Conservation (phyloP, 345 rosid genomes). For the Camelina sativa region DNA sequence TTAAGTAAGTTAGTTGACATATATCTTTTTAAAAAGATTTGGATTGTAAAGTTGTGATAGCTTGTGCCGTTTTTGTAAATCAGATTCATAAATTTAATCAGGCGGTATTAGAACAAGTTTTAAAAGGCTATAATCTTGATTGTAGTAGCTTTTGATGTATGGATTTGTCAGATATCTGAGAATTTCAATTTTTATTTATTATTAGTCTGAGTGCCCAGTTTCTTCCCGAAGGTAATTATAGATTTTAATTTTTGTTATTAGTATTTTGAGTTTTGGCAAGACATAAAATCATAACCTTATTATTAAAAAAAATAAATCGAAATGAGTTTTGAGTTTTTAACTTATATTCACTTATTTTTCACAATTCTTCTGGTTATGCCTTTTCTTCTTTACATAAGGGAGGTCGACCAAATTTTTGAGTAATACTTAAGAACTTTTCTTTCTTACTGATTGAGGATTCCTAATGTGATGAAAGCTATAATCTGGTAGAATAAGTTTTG, state of each 20-base stretch:
- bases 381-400: too few species aligned
- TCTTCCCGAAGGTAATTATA: background rate
- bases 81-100: conserved; percentile 30
- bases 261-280: background rate
- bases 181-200: background rate
- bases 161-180: conserved; percentile 15
- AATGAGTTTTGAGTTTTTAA: too few species aligned
- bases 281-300: too few species aligned
- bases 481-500: too few species aligned
- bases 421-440: too few species aligned
- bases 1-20: conserved; percentile 38
- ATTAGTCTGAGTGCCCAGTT: conserved; percentile 13
- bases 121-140: conserved; percentile 18
- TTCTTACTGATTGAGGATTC: too few species aligned
- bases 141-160: conserved; percentile 19
- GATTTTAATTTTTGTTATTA: background rate
- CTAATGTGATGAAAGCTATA: too few species aligned
- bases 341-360: too few species aligned
- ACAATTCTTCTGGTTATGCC: too few species aligned
- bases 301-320: too few species aligned
- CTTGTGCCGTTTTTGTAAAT: conserved; percentile 40
- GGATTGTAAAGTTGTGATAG: conserved; percentile 45
- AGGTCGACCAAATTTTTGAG: too few species aligned
- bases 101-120: conserved; percentile 28
- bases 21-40: conserved; percentile 31